These are phyloP conservation scores for Trichomonas tenax DNA, from an alignment of 208 protist species.

Conservation along the genomic window DNA sequence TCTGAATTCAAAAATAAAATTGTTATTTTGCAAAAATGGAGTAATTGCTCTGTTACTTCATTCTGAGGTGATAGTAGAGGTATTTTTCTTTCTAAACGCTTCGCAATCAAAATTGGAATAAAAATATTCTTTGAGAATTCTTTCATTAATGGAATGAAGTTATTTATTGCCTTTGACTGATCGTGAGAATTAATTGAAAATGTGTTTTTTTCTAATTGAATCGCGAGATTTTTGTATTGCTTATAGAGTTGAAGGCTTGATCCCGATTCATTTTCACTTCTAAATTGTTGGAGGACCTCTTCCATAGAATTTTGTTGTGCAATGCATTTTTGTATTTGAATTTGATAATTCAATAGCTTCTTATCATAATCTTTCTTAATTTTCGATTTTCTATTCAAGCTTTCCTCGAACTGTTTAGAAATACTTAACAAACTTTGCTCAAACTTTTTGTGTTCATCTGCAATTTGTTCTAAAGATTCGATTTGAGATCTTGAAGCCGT, in stretches of 20 bases:
- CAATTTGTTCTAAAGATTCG: background rate
- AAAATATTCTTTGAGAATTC: background rate
- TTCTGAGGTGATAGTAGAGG: background rate
- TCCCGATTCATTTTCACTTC: background rate
- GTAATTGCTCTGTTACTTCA: background rate
- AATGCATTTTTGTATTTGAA: background rate
- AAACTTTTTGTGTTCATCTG: background rate
- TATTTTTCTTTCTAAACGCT: background rate
- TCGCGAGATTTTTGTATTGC: background rate
- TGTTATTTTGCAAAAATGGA: background rate
- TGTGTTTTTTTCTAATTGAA: background rate
- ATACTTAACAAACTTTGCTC: background rate
- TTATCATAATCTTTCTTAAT: background rate
- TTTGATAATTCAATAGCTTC: background rate
- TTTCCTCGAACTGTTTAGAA: background rate
- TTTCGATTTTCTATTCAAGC: background rate
- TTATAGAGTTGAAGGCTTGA: background rate
- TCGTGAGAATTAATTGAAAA: background rate
- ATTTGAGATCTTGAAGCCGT: background rate
- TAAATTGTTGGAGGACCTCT: background rate
- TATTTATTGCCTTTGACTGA: background rate
- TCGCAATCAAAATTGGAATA: background rate
- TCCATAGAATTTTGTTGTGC: background rate
- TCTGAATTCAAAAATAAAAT: background rate
- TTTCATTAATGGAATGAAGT: background rate